Evolutionary conservation across 2,329 filamentous ascomycete genomes (phyloP).

Genomic region (Neofusicoccum kwambonambiense): DNA sequence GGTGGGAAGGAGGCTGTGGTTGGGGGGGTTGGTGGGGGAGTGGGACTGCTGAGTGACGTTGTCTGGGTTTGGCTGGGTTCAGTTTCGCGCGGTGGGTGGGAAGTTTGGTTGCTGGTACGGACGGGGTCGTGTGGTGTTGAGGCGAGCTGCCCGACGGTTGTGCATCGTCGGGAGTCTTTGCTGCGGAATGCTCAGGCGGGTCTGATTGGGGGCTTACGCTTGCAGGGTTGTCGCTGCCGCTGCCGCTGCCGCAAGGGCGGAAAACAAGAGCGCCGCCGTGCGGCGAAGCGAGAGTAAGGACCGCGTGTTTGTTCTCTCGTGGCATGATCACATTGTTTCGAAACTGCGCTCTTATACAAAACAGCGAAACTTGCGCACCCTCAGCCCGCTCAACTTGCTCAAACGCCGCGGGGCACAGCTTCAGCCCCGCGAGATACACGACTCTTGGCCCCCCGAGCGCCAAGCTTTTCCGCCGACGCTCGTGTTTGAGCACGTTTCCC

Average conservation of each 20-base stretch:
- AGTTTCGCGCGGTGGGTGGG: background rate
- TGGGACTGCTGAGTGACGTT: background rate
- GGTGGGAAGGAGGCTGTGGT: background rate
- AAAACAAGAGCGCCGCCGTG: background rate
- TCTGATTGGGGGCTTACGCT: background rate
- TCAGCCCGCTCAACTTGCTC: background rate
- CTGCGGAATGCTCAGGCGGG: too few relatives aligned
- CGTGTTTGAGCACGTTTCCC: constrained; percentile 9
- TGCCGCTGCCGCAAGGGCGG: too few relatives aligned
- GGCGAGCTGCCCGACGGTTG: background rate
- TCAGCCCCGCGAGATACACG: background rate
- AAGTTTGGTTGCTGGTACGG: background rate
- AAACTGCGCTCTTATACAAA: background rate
- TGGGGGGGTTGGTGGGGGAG: background rate
- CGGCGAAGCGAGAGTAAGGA: background rate
- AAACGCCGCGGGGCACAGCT: background rate
- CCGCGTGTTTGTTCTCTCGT: background rate
- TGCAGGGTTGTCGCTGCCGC: too few relatives aligned
- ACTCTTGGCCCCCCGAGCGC: background rate
- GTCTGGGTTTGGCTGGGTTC: too few relatives aligned
- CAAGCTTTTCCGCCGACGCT: constrained; percentile 9
- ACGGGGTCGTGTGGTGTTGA: background rate
- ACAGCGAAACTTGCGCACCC: background rate
- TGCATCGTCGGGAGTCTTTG: too few relatives aligned
- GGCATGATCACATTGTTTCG: background rate